Base-by-base conservation (phyloP, 2,329 filamentous ascomycete species). In the Diplodia scrobiculata region DNA sequence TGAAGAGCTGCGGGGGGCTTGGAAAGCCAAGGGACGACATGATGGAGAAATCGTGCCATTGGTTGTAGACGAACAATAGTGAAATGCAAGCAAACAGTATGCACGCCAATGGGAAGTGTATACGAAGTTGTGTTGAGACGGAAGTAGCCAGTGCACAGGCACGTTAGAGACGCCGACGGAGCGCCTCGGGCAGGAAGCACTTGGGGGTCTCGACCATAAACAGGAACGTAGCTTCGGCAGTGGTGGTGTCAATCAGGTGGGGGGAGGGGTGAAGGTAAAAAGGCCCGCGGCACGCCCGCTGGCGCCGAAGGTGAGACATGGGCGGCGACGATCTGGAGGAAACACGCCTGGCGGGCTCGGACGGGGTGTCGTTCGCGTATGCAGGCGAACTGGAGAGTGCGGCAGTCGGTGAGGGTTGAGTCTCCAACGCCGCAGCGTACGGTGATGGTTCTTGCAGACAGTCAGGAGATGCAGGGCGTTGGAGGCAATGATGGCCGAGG, bases 251-350 rank as follows among this genome's bases (percentile, higher is more conserved):
- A 36, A 36, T 34, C 32, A 10, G 2, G 32, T 34, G 32, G 32
- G 32, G 32, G 5, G 32, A 11, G 10, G 32, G 25, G n/a, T 38
- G 13, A 29, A 21, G 2, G 11, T 27, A 1, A 45, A 21, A 11
- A 34, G 11, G 53, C 34, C 53, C 19, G 34, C 34, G 9, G 53
- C 34, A 17, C 11, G 29, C 13, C 29, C 5, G 34, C 25, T 41
- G 53, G 53, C 53, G 38, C 5, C 7, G 10, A 19, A 13, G 25
- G n/a, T 47, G 55, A 47, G 55, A 47, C 54, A 25, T 29, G 38
- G 38, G 38, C 25, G n/a, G 55, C 55, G 38, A 6, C 55, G 55
- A 60, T 60, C 55, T 47, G 55, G 17, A 60, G 55, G 38, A 48
- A 17, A 17, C n/a, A n/a, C 17, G 36, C 19, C 32, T 32, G 48